phyloP scores from a whole-genome alignment of 225 moss, liverwort and hornwort species.

The Polytrichum formosum region DNA sequence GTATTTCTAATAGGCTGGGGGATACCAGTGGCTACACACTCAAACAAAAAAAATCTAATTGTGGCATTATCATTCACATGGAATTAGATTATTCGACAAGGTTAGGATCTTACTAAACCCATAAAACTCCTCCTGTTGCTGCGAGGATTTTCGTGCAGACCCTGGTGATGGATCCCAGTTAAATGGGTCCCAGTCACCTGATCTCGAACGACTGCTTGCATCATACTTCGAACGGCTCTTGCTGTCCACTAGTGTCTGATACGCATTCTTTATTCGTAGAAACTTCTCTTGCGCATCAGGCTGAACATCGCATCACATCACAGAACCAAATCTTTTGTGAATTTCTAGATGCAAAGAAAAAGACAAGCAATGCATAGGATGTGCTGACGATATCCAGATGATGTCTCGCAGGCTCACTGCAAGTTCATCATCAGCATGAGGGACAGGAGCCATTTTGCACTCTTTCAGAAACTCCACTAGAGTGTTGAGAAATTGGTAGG shows the following conservation, averaged over 20 bases:
- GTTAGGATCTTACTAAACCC: constrained; percentile 54
- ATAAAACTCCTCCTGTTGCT: constrained; percentile 66
- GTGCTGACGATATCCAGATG: too few relatives aligned
- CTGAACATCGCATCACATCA: constrained; percentile 28
- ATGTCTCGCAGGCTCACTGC: too few relatives aligned
- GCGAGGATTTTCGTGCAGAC: constrained; percentile 31
- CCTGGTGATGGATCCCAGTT: constrained; percentile 51
- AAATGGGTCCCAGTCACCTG: constrained; percentile 79
- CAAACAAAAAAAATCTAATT: too few relatives aligned
- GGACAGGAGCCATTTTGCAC: too few relatives aligned
- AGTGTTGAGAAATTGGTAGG: too few relatives aligned
- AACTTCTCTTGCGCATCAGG: constrained; percentile 86
- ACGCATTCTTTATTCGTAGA: constrained; percentile 79
- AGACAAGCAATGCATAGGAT: too few relatives aligned
- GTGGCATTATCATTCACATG: too few relatives aligned
- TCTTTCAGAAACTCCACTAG: too few relatives aligned
- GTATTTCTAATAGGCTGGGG: too few relatives aligned
- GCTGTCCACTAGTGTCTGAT: constrained; percentile 78
- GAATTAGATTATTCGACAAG: neutral
- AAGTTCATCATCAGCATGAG: too few relatives aligned
- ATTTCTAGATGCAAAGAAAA: neutral
- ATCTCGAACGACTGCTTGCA: constrained; percentile 47
- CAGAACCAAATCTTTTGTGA: constrained; percentile 9
- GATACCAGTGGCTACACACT: too few relatives aligned
- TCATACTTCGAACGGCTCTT: constrained; percentile 77